Conservation (phyloP, 1,284 basidiomycete species). For the Meripilus lineatus region DNA sequence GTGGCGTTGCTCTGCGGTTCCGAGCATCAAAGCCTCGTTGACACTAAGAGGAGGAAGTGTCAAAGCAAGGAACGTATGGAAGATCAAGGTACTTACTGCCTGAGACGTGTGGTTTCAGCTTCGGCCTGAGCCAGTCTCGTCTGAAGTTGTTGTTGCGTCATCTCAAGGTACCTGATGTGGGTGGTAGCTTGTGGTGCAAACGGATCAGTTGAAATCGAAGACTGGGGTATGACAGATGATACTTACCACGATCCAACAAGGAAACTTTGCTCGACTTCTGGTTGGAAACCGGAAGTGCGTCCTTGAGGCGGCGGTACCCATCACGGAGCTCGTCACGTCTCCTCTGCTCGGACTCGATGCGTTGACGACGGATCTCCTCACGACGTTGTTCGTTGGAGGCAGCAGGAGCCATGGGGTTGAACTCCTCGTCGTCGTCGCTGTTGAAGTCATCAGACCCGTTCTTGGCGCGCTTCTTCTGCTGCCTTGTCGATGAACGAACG, state of each 20-base stretch:
- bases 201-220: slow-evolving; percentile 12
- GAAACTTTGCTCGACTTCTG: slow-evolving; percentile 88
- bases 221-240: background rate
- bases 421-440: slow-evolving; percentile 59
- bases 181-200: slow-evolving; percentile 48
- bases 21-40: slow-evolving; percentile 82
- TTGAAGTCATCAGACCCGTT: slow-evolving; percentile 58
- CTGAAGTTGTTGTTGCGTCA: slow-evolving; percentile 68
- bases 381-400: slow-evolving; percentile 56
- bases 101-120: slow-evolving; percentile 69
- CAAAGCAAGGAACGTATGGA: background rate
- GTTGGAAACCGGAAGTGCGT: slow-evolving; percentile 77
- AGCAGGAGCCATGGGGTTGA: slow-evolving; percentile 43
- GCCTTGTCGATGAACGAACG: slow-evolving; percentile 26
- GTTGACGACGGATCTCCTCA: slow-evolving; percentile 80
- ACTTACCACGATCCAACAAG: slow-evolving; percentile 71
- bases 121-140: slow-evolving; percentile 69
- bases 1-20: slow-evolving; percentile 69
- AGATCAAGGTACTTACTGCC: slow-evolving; percentile 36
- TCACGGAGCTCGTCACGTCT: slow-evolving; percentile 83
- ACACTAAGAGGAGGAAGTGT: slow-evolving; percentile 36
- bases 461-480: slow-evolving; percentile 45
- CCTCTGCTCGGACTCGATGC: slow-evolving; percentile 84
- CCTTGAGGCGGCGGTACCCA: slow-evolving; percentile 82
- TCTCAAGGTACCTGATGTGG: slow-evolving; percentile 77